Evolutionary conservation across 208 protist species (phyloP), one percentile per base, ranked within the genome.

Genomic region (Zelonia costaricensis): DNA sequence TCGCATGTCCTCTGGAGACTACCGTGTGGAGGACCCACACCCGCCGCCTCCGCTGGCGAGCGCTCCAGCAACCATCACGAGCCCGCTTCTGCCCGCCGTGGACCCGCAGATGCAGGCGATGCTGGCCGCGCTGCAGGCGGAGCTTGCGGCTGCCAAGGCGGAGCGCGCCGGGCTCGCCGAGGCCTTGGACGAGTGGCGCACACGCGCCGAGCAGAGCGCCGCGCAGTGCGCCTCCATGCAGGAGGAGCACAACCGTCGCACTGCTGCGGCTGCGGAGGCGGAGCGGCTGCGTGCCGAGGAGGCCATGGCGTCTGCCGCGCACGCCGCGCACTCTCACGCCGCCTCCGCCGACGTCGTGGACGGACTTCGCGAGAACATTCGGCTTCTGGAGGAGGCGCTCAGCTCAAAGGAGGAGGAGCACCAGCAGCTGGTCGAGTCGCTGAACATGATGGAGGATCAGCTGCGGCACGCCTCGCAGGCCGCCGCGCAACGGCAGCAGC

Each of bases 371-470:
- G 82, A 85, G 48, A 78, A 77, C 56, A 64, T 86, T 47, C 53
- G 33, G 27, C 45, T 92, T 25, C 62, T 92, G 16, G 82, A 92
- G 62, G 82, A 86, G 36, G 80, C 86, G 13, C 75, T 92, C 13
- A 33, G 13, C 23, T 63, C 68, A 4, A 85, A 88, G 54, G 79
- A 92, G 33, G 86, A 92, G 52, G 82, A 92, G 52, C 86, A 81
- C 20, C 64, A 75, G 59, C 60, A 81, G 36, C 61, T 92, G 9
- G 78, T 76, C 31, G 57, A 83, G 30, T 82, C 82, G 16, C 58
- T 92, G 18, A 88, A 84, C 54, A 80, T 82, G 73, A 75, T 92
- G 63, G 82, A 87, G 46, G 59, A 65, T 36, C 86, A 92, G 66
- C 70, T 92, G 13, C 65, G 67, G 38, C 51, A 61, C 63, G 40